Evolutionary conservation across 2,329 filamentous ascomycete genomes (phyloP).

Genomic region (Meredithiella fracta): DNA sequence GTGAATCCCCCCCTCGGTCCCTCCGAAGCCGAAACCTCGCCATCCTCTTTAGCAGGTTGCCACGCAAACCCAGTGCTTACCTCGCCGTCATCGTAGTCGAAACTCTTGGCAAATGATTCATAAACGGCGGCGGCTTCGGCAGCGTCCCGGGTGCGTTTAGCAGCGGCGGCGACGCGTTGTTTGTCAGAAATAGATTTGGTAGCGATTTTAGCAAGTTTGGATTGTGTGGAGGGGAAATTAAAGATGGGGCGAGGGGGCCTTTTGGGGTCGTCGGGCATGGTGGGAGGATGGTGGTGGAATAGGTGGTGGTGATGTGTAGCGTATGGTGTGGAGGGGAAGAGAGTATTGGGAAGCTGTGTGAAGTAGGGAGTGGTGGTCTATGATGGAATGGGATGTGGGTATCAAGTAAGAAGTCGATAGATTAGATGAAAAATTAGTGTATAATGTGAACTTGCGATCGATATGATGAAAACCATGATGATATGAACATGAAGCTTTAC

Average conservation of each 20-base stretch:
- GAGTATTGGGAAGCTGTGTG: too few relatives aligned
- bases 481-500: too few relatives aligned
- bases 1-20: constrained; percentile 6
- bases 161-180: constrained; percentile 76
- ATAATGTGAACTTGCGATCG: too few relatives aligned
- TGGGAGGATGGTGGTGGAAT: background rate
- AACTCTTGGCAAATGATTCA: constrained; percentile 73
- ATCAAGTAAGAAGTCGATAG: too few relatives aligned
- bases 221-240: constrained; percentile 53
- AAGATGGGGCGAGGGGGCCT: constrained; percentile 17
- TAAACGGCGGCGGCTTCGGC: constrained; percentile 78
- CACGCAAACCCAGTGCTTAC: background rate
- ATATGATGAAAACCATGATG: too few relatives aligned
- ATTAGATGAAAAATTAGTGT: too few relatives aligned
- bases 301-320: background rate
- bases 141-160: constrained; percentile 67
- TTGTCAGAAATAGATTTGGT: constrained; percentile 82
- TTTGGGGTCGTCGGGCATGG: background rate
- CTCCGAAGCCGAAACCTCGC: background rate
- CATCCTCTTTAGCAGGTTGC: background rate
- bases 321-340: too few relatives aligned
- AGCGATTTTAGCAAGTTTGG: constrained; percentile 62
- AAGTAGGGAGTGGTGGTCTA: too few relatives aligned
- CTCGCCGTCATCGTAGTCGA: constrained; percentile 42
- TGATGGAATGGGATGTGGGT: too few relatives aligned